Conservation (phyloP, 805 yeast genomes). For the Metschnikowia lachancei region DNA sequence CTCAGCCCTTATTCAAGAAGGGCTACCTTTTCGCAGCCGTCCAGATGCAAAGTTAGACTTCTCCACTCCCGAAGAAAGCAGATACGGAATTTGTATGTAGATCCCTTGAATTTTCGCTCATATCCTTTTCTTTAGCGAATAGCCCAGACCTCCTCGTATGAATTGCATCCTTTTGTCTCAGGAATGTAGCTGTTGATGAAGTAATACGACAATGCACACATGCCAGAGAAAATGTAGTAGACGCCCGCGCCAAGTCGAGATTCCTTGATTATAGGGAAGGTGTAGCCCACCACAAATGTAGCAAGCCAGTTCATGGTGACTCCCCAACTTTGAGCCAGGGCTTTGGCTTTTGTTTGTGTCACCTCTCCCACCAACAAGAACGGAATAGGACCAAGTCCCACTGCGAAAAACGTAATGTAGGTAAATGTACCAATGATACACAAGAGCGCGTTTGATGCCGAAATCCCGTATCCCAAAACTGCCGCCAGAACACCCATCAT, state of each 20-base stretch:
- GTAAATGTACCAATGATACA: constrained; percentile 64
- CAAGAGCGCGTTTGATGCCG: constrained; percentile 42
- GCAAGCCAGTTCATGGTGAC: constrained; percentile 89
- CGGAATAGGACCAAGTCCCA: constrained; percentile 95
- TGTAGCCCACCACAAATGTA: constrained; percentile 74
- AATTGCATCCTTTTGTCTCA: constrained; percentile 66
- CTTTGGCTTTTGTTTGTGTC: constrained; percentile 76
- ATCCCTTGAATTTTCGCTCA: neutral
- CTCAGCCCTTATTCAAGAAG: too few species aligned
- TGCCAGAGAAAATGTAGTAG: constrained; percentile 65
- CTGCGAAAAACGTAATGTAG: constrained; percentile 82
- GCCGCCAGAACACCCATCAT: constrained; percentile 68
- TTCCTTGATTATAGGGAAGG: constrained; percentile 71
- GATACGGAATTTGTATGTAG: neutral
- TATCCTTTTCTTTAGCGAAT: neutral
- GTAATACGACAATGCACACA: constrained; percentile 49
- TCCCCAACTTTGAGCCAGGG: constrained; percentile 90
- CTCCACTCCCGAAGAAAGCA: neutral
- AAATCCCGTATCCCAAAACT: constrained; percentile 65
- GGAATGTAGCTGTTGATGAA: constrained; percentile 57
- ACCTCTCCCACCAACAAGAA: constrained; percentile 84
- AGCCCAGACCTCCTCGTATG: constrained; percentile 69
- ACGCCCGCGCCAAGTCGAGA: constrained; percentile 69
- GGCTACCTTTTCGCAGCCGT: neutral
- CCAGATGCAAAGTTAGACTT: neutral